phyloP scores from a whole-genome alignment of 208 protist genomes.

The Trypanosoma theileri region DNA sequence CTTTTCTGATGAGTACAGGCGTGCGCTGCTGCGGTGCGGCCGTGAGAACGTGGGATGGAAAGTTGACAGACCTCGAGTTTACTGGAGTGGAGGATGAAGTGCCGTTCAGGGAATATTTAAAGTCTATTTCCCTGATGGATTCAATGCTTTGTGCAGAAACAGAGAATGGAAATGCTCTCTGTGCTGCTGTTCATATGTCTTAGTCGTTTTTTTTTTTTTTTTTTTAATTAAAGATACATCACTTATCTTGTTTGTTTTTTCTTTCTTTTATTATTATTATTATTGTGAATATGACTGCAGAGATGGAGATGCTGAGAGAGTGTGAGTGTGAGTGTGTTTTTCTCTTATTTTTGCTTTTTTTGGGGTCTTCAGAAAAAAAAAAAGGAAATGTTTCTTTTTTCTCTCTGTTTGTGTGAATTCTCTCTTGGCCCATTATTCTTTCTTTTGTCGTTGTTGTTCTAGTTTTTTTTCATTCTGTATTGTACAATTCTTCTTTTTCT shows the following conservation, averaged over 20 bases:
- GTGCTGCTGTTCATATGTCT: slow-evolving; percentile 11
- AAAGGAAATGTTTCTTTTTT: no score
- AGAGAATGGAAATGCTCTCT: slow-evolving; percentile 3
- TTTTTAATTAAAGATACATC: not conserved
- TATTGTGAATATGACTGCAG: not conserved
- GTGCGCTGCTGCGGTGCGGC: not conserved
- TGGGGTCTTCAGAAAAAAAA: no score
- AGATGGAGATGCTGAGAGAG: not conserved
- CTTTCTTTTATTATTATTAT: not conserved
- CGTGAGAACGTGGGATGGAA: not conserved
- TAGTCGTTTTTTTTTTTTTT: slow-evolving; percentile 3
- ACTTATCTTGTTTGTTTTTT: slow-evolving; percentile 7
- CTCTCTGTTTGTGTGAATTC: no score
- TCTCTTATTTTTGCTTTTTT: no score
- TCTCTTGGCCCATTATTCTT: no score
- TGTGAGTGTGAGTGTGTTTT: not conserved
- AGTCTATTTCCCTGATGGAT: slow-evolving; percentile 14
- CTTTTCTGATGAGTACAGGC: slow-evolving; percentile 18
- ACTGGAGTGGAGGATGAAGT: not conserved
- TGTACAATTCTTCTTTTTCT: not conserved
- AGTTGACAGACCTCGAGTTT: not conserved
- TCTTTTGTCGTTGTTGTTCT: not conserved
- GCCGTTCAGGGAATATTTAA: slow-evolving; percentile 3
- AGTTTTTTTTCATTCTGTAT: not conserved
- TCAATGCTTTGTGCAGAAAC: slow-evolving; percentile 16